Percentiles rank a stretch among this genome's conserved stretches.
Evolutionary conservation across 306 rosid genomes (phyloP).

Genomic region (Malus sieversii): DNA sequence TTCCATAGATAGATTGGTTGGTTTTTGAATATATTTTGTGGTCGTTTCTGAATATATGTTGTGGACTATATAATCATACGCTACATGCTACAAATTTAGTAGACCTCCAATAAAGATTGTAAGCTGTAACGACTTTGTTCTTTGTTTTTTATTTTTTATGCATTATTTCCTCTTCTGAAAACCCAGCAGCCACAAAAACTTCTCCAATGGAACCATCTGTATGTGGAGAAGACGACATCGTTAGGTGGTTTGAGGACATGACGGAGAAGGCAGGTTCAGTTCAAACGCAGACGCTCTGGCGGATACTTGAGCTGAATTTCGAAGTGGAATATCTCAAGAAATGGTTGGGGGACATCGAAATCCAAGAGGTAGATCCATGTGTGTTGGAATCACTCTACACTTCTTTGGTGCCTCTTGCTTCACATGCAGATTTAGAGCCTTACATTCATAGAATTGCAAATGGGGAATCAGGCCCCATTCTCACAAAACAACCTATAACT

Average conservation of each 20-base stretch:
- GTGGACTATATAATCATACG: not conserved
- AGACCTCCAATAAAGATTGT: not conserved
- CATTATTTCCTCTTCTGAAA: not conserved
- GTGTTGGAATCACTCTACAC: slow-evolving; percentile 71
- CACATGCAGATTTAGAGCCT: slow-evolving; percentile 81
- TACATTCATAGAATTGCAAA: slow-evolving; percentile 70
- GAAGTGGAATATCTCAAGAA: slow-evolving; percentile 61
- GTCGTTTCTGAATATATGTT: not conserved
- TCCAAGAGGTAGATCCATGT: slow-evolving; percentile 47
- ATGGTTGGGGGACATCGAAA: slow-evolving; percentile 55
- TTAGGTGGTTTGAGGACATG: slow-evolving; percentile 65
- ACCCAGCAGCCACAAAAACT: not conserved
- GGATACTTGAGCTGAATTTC: slow-evolving; percentile 57
- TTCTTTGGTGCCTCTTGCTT: slow-evolving; percentile 65
- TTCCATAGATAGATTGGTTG: not conserved
- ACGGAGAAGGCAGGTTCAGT: slow-evolving; percentile 40
- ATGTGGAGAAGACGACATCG: slow-evolving; percentile 27
- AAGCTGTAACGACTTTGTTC: not conserved
- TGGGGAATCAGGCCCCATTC: slow-evolving; percentile 55
- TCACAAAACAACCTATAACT: slow-evolving; percentile 66
- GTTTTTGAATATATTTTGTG: not conserved
- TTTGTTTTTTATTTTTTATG: not conserved
- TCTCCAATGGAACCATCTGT: slow-evolving; percentile 39
- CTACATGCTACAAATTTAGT: not conserved
- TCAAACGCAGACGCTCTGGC: slow-evolving; percentile 58